phyloP scores from a whole-genome alignment of 306 rosid species.

The Dicorynia guianensis region DNA sequence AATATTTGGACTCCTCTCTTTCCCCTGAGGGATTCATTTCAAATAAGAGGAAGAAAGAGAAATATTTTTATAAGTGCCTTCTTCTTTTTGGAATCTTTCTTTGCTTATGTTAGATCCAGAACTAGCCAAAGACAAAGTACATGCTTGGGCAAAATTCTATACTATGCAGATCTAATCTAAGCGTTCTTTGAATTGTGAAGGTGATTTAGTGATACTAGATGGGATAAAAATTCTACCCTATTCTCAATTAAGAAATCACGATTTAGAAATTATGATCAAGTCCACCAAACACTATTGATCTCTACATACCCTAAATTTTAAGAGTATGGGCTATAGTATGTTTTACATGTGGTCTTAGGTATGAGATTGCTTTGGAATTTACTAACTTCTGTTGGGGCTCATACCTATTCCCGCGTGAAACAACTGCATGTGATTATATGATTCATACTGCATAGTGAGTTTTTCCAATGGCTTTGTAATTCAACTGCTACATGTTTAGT shows the following conservation, averaged over 20 bases:
- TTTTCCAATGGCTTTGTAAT: not conserved
- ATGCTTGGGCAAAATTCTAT: constrained; percentile 7
- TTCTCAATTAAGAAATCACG: constrained; percentile 5
- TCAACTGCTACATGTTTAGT: not conserved
- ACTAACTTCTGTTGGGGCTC: not conserved
- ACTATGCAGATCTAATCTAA: constrained; percentile 10
- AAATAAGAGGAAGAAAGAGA: constrained; percentile 12
- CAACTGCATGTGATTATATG: constrained; percentile 11
- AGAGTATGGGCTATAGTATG: constrained; percentile 10
- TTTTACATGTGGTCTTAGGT: not conserved
- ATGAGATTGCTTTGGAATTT: constrained; percentile 20
- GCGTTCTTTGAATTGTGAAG: not conserved
- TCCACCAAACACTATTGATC: not conserved
- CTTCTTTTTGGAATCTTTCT: constrained; percentile 2
- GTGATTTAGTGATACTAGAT: not conserved
- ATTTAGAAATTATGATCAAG: not conserved
- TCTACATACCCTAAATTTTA: constrained; percentile 8
- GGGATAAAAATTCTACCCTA: not conserved
- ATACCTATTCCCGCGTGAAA: not conserved
- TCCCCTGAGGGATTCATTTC: not conserved
- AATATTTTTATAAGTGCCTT: constrained; percentile 10
- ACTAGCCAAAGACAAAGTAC: constrained; percentile 15
- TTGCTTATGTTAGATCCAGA: constrained; percentile 21
- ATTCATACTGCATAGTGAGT: not conserved
- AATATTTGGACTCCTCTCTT: constrained; percentile 26